These are phyloP conservation scores for Stachybotrys chartarum DNA, from an alignment of 2,329 filamentous ascomycete genomes.

Conservation along the genomic window DNA sequence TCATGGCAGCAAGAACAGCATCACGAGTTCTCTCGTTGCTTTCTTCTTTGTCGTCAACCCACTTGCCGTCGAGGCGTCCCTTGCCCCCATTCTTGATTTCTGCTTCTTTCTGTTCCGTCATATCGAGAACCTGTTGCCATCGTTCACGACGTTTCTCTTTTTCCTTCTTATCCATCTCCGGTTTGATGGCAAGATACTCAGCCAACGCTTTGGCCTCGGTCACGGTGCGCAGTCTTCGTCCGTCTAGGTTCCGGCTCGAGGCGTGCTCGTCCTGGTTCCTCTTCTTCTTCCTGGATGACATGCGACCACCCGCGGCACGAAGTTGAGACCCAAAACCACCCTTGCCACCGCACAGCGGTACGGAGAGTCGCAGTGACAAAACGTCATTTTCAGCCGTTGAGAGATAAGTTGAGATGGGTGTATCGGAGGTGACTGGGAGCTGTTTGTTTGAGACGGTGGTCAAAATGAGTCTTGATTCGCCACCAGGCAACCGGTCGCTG, in stretches of 20 bases:
- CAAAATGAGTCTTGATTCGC: constrained; percentile 59
- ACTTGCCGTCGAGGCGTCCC: constrained; percentile 75
- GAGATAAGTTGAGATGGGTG: constrained; percentile 56
- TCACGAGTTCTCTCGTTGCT: constrained; percentile 75
- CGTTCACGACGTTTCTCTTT: constrained; percentile 77
- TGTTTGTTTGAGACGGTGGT: constrained; percentile 76
- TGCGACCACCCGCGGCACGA: constrained; percentile 91
- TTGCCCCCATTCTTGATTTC: constrained; percentile 70
- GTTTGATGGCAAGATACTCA: constrained; percentile 90
- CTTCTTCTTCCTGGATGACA: constrained; percentile 94
- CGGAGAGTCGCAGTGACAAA: constrained; percentile 72
- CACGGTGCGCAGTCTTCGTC: constrained; percentile 80
- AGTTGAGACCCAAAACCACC: constrained; percentile 97
- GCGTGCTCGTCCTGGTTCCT: constrained; percentile 78
- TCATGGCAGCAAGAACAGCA: constrained; percentile 65
- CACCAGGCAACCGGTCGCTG: constrained; percentile 52
- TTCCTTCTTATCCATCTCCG: constrained; percentile 93
- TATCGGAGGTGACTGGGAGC: constrained; percentile 46
- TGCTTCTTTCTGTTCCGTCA: constrained; percentile 74
- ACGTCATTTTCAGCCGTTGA: constrained; percentile 54
- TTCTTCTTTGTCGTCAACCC: constrained; percentile 93
- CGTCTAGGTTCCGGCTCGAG: constrained; percentile 89
- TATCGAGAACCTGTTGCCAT: constrained; percentile 83
- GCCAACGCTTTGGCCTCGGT: constrained; percentile 93
- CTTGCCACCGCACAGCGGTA: constrained; percentile 83